A percentile compares a stretch with the other conserved stretches of the same genome.
Evolutionary conservation across 1,139 yeast species (phyloP).

Genomic region (Yamadazyma oceani): DNA sequence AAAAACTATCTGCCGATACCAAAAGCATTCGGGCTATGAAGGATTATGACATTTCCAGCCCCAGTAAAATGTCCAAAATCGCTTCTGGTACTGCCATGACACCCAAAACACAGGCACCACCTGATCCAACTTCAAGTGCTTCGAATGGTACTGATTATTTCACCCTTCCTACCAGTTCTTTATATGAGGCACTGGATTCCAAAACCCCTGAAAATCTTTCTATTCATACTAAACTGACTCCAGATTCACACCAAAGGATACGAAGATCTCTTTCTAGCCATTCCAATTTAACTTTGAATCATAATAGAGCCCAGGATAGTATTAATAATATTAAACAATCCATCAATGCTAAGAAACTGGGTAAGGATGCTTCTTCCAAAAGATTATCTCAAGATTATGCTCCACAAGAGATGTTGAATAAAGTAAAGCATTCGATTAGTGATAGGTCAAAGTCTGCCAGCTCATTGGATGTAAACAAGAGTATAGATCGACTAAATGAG

Average conservation of each 20-base stretch:
- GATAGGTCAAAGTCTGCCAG: constrained; percentile 19
- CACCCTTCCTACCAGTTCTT: constrained; percentile 12
- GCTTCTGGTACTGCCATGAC: background rate
- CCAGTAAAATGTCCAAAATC: background rate
- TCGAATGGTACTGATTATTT: constrained; percentile 15
- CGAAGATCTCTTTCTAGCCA: constrained; percentile 9
- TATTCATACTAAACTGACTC: background rate
- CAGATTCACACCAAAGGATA: background rate
- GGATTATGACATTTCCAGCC: background rate
- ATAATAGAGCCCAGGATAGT: constrained; percentile 24
- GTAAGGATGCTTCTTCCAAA: constrained; percentile 17
- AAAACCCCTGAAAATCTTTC: constrained; percentile 1
- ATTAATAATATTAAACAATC: constrained; percentile 24
- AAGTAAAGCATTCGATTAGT: constrained; percentile 25
- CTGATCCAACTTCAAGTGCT: background rate
- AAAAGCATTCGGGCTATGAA: constrained; percentile 5
- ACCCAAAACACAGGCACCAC: background rate
- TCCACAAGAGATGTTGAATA: constrained; percentile 31
- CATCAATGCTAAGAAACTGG: constrained; percentile 21
- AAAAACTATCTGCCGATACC: background rate
- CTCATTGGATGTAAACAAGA: constrained; percentile 12
- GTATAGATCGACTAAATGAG: constrained; percentile 19
- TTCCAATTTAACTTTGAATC: constrained; percentile 11
- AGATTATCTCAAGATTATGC: constrained; percentile 22
- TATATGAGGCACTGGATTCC: constrained; percentile 5